These are phyloP conservation scores for Isatis tinctoria DNA, from an alignment of 345 rosid genomes.

Conservation along the genomic window DNA sequence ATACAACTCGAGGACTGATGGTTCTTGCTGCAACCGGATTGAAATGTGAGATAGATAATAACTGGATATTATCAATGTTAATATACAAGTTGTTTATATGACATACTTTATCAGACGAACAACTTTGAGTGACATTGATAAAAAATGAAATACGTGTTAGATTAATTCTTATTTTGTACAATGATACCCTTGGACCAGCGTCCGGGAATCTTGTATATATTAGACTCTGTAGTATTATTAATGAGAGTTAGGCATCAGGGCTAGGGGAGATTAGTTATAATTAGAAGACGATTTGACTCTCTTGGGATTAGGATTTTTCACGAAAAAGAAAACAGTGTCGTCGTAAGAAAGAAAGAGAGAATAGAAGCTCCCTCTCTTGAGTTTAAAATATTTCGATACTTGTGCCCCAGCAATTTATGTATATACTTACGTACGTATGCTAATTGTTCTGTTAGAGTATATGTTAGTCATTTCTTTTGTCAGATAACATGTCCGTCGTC, in stretches of 20 bases:
- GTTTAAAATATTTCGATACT: not conserved
- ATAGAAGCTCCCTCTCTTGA: conserved; percentile 30
- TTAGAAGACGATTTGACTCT: conserved; percentile 22
- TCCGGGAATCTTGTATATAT: conserved; percentile 35
- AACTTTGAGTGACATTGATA: not conserved
- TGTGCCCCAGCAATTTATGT: conserved; percentile 10
- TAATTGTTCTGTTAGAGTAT: not conserved
- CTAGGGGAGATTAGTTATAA: not conserved
- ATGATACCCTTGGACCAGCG: conserved; percentile 15
- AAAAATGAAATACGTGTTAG: not conserved
- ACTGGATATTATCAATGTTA: not conserved
- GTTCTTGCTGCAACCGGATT: not conserved
- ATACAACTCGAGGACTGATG: not conserved
- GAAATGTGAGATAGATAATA: not conserved
- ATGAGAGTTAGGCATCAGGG: conserved; percentile 8
- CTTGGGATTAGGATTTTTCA: conserved; percentile 25
- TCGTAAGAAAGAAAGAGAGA: conserved; percentile 23
- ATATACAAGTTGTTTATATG: not conserved
- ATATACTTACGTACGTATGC: not conserved
- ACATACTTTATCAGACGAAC: not conserved
- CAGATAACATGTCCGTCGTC: conserved; percentile 2
- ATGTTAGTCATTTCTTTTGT: not conserved
- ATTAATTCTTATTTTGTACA: not conserved
- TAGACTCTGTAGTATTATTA: not conserved
- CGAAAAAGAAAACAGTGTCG: not conserved